Conservation (phyloP, 495 filamentous ascomycete species). For the Penicillium bovifimosum region DNA sequence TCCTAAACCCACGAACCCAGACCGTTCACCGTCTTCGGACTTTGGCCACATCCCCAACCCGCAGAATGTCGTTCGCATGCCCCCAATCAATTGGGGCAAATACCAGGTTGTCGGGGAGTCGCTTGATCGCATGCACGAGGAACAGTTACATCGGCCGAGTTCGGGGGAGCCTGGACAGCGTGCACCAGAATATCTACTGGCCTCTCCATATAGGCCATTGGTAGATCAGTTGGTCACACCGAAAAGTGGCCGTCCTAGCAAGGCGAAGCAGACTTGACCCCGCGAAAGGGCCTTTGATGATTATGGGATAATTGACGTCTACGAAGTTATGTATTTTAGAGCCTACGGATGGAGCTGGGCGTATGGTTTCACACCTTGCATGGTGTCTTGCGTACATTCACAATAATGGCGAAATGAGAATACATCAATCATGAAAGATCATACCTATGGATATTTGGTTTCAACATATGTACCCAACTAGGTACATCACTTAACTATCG, state of each 20-base stretch:
- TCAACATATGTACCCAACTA: no score
- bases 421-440: no score
- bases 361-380: not conserved
- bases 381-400: not conserved
- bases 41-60: conserved; percentile 60
- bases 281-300: not conserved
- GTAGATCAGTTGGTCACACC: conserved; percentile 55
- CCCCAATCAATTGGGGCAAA: conserved; percentile 85
- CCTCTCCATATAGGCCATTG: conserved; percentile 69
- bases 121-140: conserved; percentile 75
- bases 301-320: conserved; percentile 2
- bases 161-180: conserved; percentile 48
- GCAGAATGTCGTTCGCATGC: conserved; percentile 80
- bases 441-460: no score
- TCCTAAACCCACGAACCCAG: conserved; percentile 8
- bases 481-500: no score
- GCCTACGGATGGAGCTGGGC: not conserved
- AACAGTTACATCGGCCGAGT: conserved; percentile 62
- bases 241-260: conserved; percentile 25
- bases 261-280: conserved; percentile 31
- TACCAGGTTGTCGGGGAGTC: conserved; percentile 78
- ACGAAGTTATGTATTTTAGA: conserved; percentile 11
- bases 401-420: no score
- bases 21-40: conserved; percentile 25
- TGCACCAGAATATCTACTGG: conserved; percentile 51